Base-by-base conservation (phyloP, 306 rosid genomes). In the Corylus heterophylla region DNA sequence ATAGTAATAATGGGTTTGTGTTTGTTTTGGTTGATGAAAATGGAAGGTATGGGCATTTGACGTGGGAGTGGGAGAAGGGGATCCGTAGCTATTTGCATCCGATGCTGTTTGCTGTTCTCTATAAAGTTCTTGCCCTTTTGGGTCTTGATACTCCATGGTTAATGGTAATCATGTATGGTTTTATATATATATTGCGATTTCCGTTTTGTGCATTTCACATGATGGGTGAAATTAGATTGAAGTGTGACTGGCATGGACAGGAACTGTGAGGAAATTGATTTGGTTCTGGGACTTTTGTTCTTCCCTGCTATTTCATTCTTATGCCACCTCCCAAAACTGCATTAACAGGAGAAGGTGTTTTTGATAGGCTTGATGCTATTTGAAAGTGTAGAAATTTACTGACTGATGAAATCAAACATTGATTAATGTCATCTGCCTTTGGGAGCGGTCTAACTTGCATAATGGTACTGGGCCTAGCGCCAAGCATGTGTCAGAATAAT, bases 51-150 rank as follows among this genome's bases (percentile, higher is more conserved):
- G 98, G 98, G 47, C 98, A 95, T 87, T 82, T 95, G 80, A 91
- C 98, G 12, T 95, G 98, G 98, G 98, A 95, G 63, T 95, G 98
- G 98, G 86, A 88, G 85, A 82, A 81, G 85, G 98, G 98, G 54
- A 90, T 93, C 12, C 92, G 98, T 4, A 91, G 98, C 89, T 92
- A 86, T 84, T 82, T 91, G 78, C 99, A 95, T 74, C 99, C 98
- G 1, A n/a, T 93, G 75, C 74, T 91, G 77, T 95, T 95, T 86
- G 91, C 90, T 78, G 81, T 80, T 5, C 96, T 93, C 69, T 95
- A 95, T 78, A 87, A 78, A 74, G 27, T 90, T 56, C 89, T 95
- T 31, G 89, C 94, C 8, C 49, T 91, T 4, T 71, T 91, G 64
- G 90, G 78, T 83, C 92, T 93, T 58, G 98, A 93, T 87, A 86